Base-by-base conservation (phyloP, 2,329 filamentous ascomycete species). In the Domatiomyces globalis region DNA sequence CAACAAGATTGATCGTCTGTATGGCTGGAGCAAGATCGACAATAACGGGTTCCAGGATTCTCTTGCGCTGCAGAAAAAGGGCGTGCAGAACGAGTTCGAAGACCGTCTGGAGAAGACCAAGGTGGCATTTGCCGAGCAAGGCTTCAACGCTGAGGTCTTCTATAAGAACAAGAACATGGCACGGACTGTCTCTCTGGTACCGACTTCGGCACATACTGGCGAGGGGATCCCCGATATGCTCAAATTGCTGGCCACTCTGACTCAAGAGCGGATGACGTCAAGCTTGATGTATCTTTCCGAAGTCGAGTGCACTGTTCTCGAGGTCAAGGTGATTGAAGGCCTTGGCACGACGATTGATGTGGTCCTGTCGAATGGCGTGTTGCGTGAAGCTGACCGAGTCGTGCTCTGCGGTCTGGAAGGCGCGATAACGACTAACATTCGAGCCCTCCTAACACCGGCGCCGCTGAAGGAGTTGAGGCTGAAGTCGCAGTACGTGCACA, bases 1-100 rank as follows among this genome's bases (percentile, higher is more conserved):
- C 65, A 98, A 98, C 83, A 98, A 98, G 77, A 96, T 98, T 61
- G 92, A 98, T 80, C 88, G 92, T 79, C 81, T 98, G 15, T 98
- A 95, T 67, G 88, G 87, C 66, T 98, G 94, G 92, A 95, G 95
- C 76, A 88, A 90, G 73, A 87, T 95, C 55, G 88, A 92, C 64
- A 95, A 98, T 79, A 98, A 98, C 66, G 92, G 92, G 54, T 96
- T 98, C 79, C 82, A 87, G 63, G 90, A 96, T 68, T 90, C 84
- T 70, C 74, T 98, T 67, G 80, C 80, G 43, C 77, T 94, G 63
- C 92, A 98, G 72, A 94, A 81, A 73, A 92, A 90, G 72, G 83
- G 85, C 49, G 89, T 95, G 9, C 86, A 95, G 71, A 87, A 87
- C 67, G 92, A 98, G 69, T 98, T 98, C 73, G 80, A 79, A 63